Conservation (phyloP, 2,329 filamentous ascomycete species). For the Zymoseptoria pseudotritici region DNA sequence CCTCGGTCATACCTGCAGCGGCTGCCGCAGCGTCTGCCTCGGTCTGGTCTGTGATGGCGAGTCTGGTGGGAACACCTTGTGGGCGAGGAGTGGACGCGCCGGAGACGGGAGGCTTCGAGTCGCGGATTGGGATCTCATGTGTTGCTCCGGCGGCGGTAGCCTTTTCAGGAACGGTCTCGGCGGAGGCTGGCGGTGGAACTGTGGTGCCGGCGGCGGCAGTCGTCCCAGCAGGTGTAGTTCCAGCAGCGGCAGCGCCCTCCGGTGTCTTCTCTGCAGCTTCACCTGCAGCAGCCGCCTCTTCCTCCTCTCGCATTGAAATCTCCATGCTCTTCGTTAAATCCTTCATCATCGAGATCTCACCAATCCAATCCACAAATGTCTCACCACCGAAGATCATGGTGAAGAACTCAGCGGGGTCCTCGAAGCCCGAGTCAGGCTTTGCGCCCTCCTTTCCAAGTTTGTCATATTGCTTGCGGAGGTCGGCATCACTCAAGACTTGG, state of each 20-base stretch:
- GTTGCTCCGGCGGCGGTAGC: constrained; percentile 5
- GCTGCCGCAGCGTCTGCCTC: constrained; percentile 66
- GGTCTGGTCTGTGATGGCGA: constrained; percentile 80
- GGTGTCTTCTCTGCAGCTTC: constrained; percentile 31
- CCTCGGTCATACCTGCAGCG: constrained; percentile 58
- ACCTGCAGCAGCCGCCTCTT: constrained; percentile 52
- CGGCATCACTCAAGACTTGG: constrained; percentile 77
- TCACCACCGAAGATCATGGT: constrained; percentile 97
- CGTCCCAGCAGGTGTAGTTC: constrained; percentile 13
- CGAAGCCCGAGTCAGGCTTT: constrained; percentile 82
- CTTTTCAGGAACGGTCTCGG: constrained; percentile 7
- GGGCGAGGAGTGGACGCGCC: constrained; percentile 44
- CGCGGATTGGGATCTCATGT: constrained; percentile 19
- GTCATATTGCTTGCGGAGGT: constrained; percentile 87
- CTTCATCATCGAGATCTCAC: constrained; percentile 97
- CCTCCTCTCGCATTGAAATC: constrained; percentile 77
- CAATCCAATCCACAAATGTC: constrained; percentile 92
- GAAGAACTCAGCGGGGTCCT: constrained; percentile 96
- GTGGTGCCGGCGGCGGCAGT: constrained; percentile 12
- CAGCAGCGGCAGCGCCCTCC: constrained; percentile 39
- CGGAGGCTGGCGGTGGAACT: constrained; percentile 6
- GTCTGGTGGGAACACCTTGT: constrained; percentile 63
- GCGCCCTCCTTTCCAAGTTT: constrained; percentile 95
- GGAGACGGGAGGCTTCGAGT: constrained; percentile 18
- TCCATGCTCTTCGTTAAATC: constrained; percentile 98